Evolutionary conservation across 75 land plant species (phyloP), one percentile per base, ranked within the genome.

Genomic region (Pinus tabuliformis): DNA sequence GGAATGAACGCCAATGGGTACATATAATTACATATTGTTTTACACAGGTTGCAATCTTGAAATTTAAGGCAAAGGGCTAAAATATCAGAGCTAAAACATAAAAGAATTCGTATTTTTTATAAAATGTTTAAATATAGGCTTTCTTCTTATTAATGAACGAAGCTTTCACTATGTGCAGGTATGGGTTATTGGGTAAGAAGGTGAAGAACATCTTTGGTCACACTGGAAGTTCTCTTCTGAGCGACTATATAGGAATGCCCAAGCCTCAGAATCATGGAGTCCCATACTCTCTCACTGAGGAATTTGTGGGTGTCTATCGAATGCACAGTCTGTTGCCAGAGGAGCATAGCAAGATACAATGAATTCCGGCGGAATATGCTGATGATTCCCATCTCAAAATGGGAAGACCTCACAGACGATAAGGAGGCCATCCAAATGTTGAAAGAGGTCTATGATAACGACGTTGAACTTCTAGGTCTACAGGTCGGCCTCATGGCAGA

Each of bases 391-490:
- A 88, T 91, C 20, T 61, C 52, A 62, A 86, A 62, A 21, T 91
- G 93, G 93, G 93, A 91, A 76, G 93, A 91, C 73, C 61, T 91
- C 61, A 88, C 90, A 3, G 83, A 84, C 37, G 90, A 88, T 49
- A 36, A 73, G 21, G 83, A 86, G 68, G 79, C 82, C 24, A 77
- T 91, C 42, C 63, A 78, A 17, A 66, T 63, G 4, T 78, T 91
- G 0, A 61, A 76, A 9, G 87, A 91, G 62, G 82, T 91, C 3
- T 91, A 91, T 73, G 85, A 82, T 13, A 79, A 88, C 30, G 30
- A 30, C 1, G 30, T 30, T 0, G 30, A 30, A 30, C 30, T 30
- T 30, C 30, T 30, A 30, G 30, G 1, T 30, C 30, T 30, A 30
- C 30, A 30, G 30, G 30, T 30, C 30, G 30, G 30, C 1, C 30